These are phyloP conservation scores for Nakazawaea siamensis DNA, from an alignment of 805 yeast species.

Conservation along the genomic window DNA sequence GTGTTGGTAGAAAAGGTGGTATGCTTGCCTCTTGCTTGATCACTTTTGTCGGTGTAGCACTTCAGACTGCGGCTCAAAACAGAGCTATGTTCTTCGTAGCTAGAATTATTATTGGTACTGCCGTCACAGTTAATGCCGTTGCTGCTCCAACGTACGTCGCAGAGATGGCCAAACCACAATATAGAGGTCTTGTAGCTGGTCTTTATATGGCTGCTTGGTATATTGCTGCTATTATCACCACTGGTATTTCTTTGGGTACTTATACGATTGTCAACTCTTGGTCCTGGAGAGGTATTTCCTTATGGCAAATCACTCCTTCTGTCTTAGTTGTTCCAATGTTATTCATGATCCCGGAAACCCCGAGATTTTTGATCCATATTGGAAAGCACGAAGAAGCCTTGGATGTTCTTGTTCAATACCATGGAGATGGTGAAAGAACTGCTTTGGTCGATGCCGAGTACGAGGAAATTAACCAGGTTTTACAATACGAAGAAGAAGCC, in stretches of 20 bases:
- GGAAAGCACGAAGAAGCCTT: slow-evolving; percentile 19
- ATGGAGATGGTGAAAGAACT: slow-evolving; percentile 9
- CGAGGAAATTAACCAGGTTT: slow-evolving; percentile 17
- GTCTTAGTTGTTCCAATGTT: slow-evolving; percentile 14
- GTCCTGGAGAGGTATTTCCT: slow-evolving; percentile 24
- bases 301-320: slow-evolving; percentile 21
- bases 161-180: slow-evolving; percentile 23
- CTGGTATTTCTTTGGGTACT: slow-evolving; percentile 22
- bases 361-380: slow-evolving; percentile 20
- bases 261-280: slow-evolving; percentile 16
- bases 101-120: slow-evolving; percentile 28
- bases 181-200: slow-evolving; percentile 22
- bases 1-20: slow-evolving; percentile 22
- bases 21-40: slow-evolving; percentile 19
- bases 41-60: slow-evolving; percentile 24
- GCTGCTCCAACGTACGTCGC: slow-evolving; percentile 28
- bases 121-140: slow-evolving; percentile 21
- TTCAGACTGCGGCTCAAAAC: slow-evolving; percentile 29
- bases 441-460: slow-evolving; percentile 15
- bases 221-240: slow-evolving; percentile 20
- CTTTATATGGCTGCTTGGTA: slow-evolving; percentile 22
- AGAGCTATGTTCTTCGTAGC: slow-evolving; percentile 28
- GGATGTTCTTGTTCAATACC: slow-evolving; percentile 14
- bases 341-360: slow-evolving; percentile 23
- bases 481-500: slow-evolving; percentile 14